Evolutionary conservation across 75 land plant species (phyloP).

Genomic region (Gnetum montanum): DNA sequence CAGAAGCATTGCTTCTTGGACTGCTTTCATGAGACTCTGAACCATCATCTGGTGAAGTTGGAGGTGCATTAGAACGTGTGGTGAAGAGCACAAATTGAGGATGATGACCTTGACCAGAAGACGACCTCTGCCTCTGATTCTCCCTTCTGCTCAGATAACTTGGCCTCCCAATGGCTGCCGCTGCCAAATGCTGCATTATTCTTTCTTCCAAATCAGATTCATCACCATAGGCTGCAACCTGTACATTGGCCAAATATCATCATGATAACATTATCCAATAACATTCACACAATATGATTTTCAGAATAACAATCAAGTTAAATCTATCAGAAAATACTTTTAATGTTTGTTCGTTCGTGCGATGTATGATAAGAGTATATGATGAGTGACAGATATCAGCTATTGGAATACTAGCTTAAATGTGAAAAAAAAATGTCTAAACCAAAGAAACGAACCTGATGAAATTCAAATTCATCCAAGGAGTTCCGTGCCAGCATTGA

Average conservation of each 20-base stretch:
- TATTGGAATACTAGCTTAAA: too few species aligned
- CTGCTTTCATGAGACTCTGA: slow-evolving; percentile 4
- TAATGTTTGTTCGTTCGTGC: too few species aligned
- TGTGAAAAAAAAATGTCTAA: too few species aligned
- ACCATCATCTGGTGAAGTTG: slow-evolving; percentile 15
- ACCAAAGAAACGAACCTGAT: slow-evolving; percentile 64
- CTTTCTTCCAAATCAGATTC: slow-evolving; percentile 91
- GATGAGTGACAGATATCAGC: too few species aligned
- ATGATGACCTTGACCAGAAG: slow-evolving; percentile 42
- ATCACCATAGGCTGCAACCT: slow-evolving; percentile 79
- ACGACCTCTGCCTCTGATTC: slow-evolving; percentile 36
- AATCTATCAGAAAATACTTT: too few species aligned
- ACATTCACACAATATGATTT: too few species aligned
- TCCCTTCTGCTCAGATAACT: slow-evolving; percentile 80
- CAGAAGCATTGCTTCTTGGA: slow-evolving; percentile 12
- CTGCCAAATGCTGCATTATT: slow-evolving; percentile 91
- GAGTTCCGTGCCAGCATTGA: slow-evolving; percentile 67
- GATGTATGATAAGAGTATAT: too few species aligned
- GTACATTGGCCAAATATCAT: slow-evolving; percentile 5
- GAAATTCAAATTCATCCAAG: slow-evolving; percentile 73
- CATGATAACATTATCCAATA: too few species aligned
- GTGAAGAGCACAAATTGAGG: slow-evolving; percentile 62
- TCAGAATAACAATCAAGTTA: too few species aligned
- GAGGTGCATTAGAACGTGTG: slow-evolving; percentile 23
- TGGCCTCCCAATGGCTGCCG: slow-evolving; percentile 91